phyloP scores from a whole-genome alignment of 805 yeast species.

The Candida maris region DNA sequence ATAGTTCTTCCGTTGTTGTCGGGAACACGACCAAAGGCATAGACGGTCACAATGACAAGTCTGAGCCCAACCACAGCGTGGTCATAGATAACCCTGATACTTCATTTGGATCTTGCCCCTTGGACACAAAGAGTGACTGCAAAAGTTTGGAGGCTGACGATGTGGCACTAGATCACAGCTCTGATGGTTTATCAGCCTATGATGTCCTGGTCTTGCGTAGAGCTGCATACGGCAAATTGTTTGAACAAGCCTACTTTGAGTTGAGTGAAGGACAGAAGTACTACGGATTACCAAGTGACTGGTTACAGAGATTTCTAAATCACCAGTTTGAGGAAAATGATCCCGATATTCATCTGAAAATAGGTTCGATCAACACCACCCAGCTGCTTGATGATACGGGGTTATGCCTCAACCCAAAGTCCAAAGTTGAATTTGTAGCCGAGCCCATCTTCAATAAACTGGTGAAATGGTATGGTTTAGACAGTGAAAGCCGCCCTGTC shows the following conservation, averaged over 20 bases:
- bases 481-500: constrained; percentile 35
- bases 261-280: constrained; percentile 45
- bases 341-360: constrained; percentile 21
- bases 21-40: not conserved
- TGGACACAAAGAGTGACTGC: not conserved
- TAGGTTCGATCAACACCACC: constrained; percentile 48
- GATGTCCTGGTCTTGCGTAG: constrained; percentile 18
- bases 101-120: too few species aligned
- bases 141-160: not conserved
- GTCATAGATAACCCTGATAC: too few species aligned
- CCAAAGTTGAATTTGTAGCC: constrained; percentile 35
- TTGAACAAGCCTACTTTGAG: constrained; percentile 11
- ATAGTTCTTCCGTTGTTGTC: not conserved
- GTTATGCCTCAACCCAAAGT: constrained; percentile 29
- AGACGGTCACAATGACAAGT: not conserved
- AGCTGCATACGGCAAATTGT: constrained; percentile 11
- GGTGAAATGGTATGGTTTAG: constrained; percentile 52
- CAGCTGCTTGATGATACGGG: constrained; percentile 44
- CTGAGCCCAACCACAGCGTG: too few species aligned
- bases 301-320: constrained; percentile 40
- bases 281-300: constrained; percentile 45
- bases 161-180: constrained; percentile 1
- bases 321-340: constrained; percentile 28
- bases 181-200: constrained; percentile 6
- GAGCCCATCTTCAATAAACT: constrained; percentile 44